Conservation (phyloP, 106 monocot species). For the Chionographis japonica region DNA sequence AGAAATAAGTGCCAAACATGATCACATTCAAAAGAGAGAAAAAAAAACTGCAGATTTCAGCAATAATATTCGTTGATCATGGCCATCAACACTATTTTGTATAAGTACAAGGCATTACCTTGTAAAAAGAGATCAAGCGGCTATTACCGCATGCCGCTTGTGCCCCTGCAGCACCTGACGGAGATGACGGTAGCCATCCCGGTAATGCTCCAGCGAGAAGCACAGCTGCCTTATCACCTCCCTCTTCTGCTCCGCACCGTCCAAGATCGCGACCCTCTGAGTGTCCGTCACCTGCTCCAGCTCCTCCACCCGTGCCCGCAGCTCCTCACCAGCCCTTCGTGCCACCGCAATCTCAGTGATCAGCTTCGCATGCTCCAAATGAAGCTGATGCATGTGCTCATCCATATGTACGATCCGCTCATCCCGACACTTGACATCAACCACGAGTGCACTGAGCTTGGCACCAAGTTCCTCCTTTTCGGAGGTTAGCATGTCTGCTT, state of each 20-base stretch:
- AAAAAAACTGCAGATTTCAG: too few relatives aligned
- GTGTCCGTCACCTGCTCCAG: slow-evolving; percentile 23
- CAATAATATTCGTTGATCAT: too few relatives aligned
- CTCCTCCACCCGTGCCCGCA: slow-evolving; percentile 9
- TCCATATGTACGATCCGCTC: slow-evolving; percentile 2
- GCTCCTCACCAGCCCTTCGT: neutral
- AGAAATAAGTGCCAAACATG: too few relatives aligned
- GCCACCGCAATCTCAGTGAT: slow-evolving; percentile 15
- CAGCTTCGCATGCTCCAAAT: slow-evolving; percentile 22
- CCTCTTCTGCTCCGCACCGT: slow-evolving; percentile 35
- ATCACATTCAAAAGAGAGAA: too few relatives aligned
- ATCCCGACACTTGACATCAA: slow-evolving; percentile 14
- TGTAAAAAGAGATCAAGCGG: neutral
- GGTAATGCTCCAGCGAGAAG: slow-evolving; percentile 38
- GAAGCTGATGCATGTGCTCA: slow-evolving; percentile 19
- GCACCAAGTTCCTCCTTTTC: slow-evolving; percentile 25
- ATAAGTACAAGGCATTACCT: too few relatives aligned
- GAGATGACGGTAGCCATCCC: slow-evolving; percentile 28
- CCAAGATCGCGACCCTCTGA: slow-evolving; percentile 22
- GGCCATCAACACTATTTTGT: too few relatives aligned
- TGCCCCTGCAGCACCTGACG: slow-evolving; percentile 19
- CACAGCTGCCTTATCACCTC: slow-evolving; percentile 48
- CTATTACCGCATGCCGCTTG: slow-evolving; percentile 4
- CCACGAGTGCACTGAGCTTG: neutral
- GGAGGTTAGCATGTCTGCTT: slow-evolving; percentile 11